These are phyloP conservation scores for Mariannaea sp. DNA, from an alignment of 2,329 filamentous ascomycete species.

Conservation along the genomic window DNA sequence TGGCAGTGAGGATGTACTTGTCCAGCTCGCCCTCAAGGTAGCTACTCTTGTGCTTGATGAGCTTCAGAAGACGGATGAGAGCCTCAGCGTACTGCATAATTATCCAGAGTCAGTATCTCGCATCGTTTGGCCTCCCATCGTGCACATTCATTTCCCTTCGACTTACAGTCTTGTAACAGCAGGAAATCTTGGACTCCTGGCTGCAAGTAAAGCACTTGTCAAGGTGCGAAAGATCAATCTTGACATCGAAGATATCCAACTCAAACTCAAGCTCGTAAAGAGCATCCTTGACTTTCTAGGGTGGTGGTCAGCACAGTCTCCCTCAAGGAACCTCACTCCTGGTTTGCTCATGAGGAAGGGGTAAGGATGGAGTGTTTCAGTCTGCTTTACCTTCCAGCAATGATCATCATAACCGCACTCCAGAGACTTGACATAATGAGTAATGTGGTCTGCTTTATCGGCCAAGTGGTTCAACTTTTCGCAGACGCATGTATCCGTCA, in stretches of 20 bases:
- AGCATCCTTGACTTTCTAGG: slow-evolving; percentile 28
- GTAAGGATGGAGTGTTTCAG: background rate
- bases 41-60: slow-evolving; percentile 33
- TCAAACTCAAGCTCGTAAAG: slow-evolving; percentile 38
- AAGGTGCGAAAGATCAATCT: slow-evolving; percentile 36
- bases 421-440: slow-evolving; percentile 25
- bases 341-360: too few species aligned
- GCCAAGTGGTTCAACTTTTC: slow-evolving; percentile 32
- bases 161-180: slow-evolving; percentile 36
- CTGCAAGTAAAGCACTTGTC: slow-evolving; percentile 32
- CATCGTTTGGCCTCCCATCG: background rate
- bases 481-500: slow-evolving; percentile 33
- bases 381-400: slow-evolving; percentile 34
- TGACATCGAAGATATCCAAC: slow-evolving; percentile 36
- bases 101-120: background rate
- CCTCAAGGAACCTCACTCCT: background rate
- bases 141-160: background rate
- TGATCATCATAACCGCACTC: slow-evolving; percentile 26
- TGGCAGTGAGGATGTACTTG: slow-evolving; percentile 35
- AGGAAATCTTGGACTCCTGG: slow-evolving; percentile 34
- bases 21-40: slow-evolving; percentile 37
- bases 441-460: slow-evolving; percentile 32
- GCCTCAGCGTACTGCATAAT: slow-evolving; percentile 37
- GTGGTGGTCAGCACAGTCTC: slow-evolving; percentile 15
- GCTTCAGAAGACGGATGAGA: slow-evolving; percentile 35